Conservation (phyloP, 192 early-diverging fungal species). For the Coemansia sp. region DNA sequence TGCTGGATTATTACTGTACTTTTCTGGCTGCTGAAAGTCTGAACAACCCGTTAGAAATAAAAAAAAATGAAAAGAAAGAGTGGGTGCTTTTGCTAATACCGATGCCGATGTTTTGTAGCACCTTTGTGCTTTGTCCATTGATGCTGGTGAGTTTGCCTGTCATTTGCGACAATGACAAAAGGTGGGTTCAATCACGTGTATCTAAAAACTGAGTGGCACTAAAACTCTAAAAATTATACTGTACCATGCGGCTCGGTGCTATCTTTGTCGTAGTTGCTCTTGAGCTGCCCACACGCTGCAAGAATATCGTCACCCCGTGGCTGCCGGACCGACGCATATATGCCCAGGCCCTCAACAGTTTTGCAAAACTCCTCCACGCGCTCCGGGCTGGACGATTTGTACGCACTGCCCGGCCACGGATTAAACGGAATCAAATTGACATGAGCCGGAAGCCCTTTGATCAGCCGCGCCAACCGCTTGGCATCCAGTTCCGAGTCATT, state of each 20-base stretch:
- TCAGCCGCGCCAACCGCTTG: constrained; percentile 60
- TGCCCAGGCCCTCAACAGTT: constrained; percentile 49
- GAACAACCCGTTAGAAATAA: too few species aligned
- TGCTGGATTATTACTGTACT: constrained; percentile 7
- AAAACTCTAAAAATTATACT: background rate
- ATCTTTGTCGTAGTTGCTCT: constrained; percentile 26
- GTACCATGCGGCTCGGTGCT: background rate
- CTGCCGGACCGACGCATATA: constrained; percentile 63
- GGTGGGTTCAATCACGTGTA: background rate
- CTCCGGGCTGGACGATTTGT: constrained; percentile 57
- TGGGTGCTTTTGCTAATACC: too few species aligned
- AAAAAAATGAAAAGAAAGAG: too few species aligned
- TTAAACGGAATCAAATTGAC: constrained; percentile 85
- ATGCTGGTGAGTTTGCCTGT: background rate
- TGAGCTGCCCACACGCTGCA: constrained; percentile 77
- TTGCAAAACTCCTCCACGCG: constrained; percentile 61
- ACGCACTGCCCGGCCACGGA: constrained; percentile 78
- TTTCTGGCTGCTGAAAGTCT: too few species aligned
- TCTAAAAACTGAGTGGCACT: background rate
- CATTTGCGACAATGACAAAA: background rate
- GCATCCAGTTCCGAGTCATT: constrained; percentile 77
- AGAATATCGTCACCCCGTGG: constrained; percentile 74
- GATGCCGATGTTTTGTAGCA: too few species aligned
- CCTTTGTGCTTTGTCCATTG: too few species aligned
- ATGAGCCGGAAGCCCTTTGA: constrained; percentile 68